These are phyloP conservation scores for Lophium mytilinum DNA, from an alignment of 495 filamentous ascomycete species.

Conservation along the genomic window DNA sequence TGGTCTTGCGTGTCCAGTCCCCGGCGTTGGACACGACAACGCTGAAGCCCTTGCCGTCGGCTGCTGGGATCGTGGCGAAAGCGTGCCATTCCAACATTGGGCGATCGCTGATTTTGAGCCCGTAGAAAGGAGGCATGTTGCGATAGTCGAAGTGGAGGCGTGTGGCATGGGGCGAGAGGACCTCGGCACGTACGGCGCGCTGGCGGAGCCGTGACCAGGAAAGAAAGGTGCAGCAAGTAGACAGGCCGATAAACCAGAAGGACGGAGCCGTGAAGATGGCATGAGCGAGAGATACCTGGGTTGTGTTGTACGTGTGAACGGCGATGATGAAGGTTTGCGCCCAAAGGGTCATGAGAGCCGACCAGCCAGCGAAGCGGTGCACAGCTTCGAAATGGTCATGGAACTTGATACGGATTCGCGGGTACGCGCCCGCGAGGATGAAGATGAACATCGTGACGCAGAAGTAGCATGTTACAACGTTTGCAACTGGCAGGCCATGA, in stretches of 20 bases:
- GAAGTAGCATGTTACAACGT: not conserved
- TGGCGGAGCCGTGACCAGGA: conserved; percentile 21
- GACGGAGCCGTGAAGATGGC: conserved; percentile 9
- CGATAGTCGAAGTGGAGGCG: conserved; percentile 21
- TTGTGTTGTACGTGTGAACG: not conserved
- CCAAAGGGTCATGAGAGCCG: conserved; percentile 39
- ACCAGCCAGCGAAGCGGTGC: conserved; percentile 50
- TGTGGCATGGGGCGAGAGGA: conserved; percentile 20
- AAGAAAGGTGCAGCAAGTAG: conserved; percentile 15
- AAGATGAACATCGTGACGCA: conserved; percentile 9
- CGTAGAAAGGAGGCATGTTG: conserved; percentile 7
- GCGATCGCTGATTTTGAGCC: conserved; percentile 12
- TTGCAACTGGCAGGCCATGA: not conserved
- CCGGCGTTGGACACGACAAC: conserved; percentile 25
- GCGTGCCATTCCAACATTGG: conserved; percentile 24
- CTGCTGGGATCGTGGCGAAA: conserved; percentile 25
- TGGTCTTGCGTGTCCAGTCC: conserved; percentile 23
- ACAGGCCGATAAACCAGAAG: conserved; percentile 18
- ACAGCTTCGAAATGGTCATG: conserved; percentile 51
- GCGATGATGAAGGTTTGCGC: conserved; percentile 10
- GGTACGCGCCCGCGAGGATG: conserved; percentile 32
- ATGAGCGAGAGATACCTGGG: not conserved
- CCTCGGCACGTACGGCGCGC: conserved; percentile 15
- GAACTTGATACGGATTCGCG: conserved; percentile 38
- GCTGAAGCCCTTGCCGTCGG: conserved; percentile 16